Evolutionary conservation across 1,284 basidiomycete species (phyloP), one percentile per base, ranked within the genome.

Genomic region (Trametes hirsuta): DNA sequence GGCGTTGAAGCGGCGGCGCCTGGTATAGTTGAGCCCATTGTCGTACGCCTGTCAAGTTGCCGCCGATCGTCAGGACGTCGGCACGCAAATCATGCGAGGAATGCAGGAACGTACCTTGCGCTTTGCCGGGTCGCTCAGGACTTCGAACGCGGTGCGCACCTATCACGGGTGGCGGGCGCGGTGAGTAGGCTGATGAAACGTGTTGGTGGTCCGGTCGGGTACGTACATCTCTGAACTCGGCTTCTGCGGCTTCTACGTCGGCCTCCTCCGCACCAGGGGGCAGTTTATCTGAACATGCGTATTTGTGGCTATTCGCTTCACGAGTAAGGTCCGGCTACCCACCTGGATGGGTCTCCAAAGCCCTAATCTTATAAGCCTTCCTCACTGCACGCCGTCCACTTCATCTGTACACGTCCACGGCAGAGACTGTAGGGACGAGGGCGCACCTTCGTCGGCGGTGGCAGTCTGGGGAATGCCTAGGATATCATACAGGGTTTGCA

Each of bases 301-400:
- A 18, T n/a, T 12, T 36, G 22, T 22, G 18, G 53, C 24, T 45
- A 41, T 40, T 39, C 44, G 47, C 56, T 58, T 47, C 45, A n/a
- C 14, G 6, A 24, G 24, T 21, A n/a, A 25, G 14, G 18, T 12
- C 40, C 24, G 36, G n/a, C 10, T 22, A 76, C 62, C 77, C 72
- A 72, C 85, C 84, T 48, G 85, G 85, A 66, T 88, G 85, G 6
- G 84, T 86, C 60, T 81, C 75, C 30, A 88, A 73, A 4, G 84
- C 82, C 69, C 76, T 80, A 65, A 81, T 78, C 74, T 83, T 86
- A 75, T 87, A 87, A 36, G 85, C 85, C 66, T 82, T 85, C 65
- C 84, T 81, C 58, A 88, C 85, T 87, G 66, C 53, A 6, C 35
- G 22, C 47, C 18, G 18, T 22, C 18, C 18, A 15, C 41, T 50